Conservation (phyloP, 257 asterid genomes). For the Solanum neorickii region DNA sequence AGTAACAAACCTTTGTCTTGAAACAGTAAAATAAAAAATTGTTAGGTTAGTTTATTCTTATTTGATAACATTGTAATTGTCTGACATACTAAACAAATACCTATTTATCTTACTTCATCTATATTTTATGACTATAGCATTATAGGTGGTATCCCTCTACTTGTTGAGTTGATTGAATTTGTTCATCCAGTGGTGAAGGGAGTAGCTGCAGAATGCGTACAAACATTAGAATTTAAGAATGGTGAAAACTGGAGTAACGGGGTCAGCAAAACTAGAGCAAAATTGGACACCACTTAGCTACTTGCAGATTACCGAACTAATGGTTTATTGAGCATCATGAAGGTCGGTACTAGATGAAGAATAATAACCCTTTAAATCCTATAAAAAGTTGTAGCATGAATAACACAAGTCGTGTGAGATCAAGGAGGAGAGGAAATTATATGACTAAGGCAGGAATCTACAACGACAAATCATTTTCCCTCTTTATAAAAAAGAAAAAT, state of each 20-base stretch:
- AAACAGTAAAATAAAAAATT: conserved; percentile 74
- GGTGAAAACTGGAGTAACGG: conserved; percentile 50
- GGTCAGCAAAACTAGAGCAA: no score
- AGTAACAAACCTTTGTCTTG: conserved; percentile 91
- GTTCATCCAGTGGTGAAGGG: conserved; percentile 90
- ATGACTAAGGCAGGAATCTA: no score
- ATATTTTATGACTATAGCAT: conserved; percentile 27
- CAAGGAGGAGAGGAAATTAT: no score
- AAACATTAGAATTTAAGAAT: conserved; percentile 93
- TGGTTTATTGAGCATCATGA: no score
- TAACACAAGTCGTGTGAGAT: no score
- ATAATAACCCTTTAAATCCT: no score
- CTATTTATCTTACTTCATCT: neutral
- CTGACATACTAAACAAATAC: neutral
- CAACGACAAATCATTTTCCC: no score
- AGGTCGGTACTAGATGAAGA: no score
- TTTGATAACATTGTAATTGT: neutral
- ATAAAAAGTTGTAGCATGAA: no score
- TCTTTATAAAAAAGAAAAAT: no score
- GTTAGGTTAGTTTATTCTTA: conserved; percentile 45
- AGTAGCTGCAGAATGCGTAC: conserved; percentile 96
- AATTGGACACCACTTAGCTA: no score
- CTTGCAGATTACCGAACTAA: no score
- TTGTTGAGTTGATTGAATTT: conserved; percentile 83
- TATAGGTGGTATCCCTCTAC: conserved; percentile 95